Evolutionary conservation across 2,329 filamentous ascomycete genomes (phyloP).

Genomic region (Colletotrichum graminicola): DNA sequence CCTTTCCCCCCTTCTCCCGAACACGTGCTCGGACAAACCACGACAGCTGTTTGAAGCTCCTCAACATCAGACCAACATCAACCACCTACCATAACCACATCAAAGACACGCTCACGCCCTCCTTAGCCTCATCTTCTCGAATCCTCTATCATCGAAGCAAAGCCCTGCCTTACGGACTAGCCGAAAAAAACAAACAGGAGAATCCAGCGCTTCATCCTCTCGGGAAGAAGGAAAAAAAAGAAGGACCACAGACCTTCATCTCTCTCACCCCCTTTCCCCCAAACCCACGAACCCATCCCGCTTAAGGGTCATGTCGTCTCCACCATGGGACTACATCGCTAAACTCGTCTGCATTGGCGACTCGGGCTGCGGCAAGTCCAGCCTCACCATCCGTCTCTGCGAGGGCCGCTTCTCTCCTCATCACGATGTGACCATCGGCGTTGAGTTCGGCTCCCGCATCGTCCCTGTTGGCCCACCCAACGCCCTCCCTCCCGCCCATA

Average conservation of each 20-base stretch:
- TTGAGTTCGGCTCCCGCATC: slow-evolving; percentile 94
- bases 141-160: slow-evolving; percentile 8
- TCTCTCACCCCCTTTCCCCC: slow-evolving; percentile 21
- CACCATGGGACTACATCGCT: slow-evolving; percentile 97
- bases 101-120: slow-evolving; percentile 7
- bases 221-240: neutral
- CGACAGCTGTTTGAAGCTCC: slow-evolving; percentile 30
- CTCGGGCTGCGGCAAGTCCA: slow-evolving; percentile 94
- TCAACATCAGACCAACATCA: slow-evolving; percentile 36
- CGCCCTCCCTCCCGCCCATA: slow-evolving; percentile 57
- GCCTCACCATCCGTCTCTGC: slow-evolving; percentile 93
- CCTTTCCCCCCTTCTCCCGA: slow-evolving; percentile 19
- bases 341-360: slow-evolving; percentile 99
- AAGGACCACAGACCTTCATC: slow-evolving; percentile 31
- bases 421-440: slow-evolving; percentile 97
- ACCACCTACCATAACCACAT: slow-evolving; percentile 8
- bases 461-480: slow-evolving; percentile 90
- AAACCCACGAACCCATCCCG: slow-evolving; percentile 34
- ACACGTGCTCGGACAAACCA: slow-evolving; percentile 39
- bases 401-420: slow-evolving; percentile 94
- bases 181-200: neutral
- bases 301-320: slow-evolving; percentile 64
- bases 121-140: slow-evolving; percentile 16
- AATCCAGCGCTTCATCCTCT: slow-evolving; percentile 11
- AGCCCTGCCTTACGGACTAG: slow-evolving; percentile 10